Evolutionary conservation across 2,329 filamentous ascomycete species (phyloP).

Genomic region (Trichoderma lentiforme): DNA sequence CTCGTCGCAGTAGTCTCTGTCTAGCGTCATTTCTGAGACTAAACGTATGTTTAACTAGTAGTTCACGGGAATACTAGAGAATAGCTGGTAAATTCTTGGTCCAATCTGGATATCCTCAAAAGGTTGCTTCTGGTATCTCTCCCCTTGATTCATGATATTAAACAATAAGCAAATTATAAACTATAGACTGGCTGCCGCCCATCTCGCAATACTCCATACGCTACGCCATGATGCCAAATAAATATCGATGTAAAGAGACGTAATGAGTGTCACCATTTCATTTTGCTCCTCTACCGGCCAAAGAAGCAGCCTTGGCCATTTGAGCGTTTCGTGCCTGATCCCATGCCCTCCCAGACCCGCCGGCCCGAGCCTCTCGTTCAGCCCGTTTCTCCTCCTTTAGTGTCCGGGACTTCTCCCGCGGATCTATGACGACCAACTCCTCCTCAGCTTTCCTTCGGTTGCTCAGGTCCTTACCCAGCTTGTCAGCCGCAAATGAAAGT

Average conservation of each 20-base stretch:
- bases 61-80: not conserved
- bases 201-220: not conserved
- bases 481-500: constrained; percentile 83
- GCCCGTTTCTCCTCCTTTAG: constrained; percentile 63
- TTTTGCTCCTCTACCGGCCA: constrained; percentile 56
- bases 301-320: constrained; percentile 49
- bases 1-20: not conserved
- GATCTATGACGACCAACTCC: constrained; percentile 89
- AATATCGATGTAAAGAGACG: not conserved
- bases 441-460: constrained; percentile 92
- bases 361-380: constrained; percentile 52
- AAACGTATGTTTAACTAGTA: not conserved
- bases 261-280: constrained; percentile 30
- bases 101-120: not conserved
- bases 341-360: constrained; percentile 56
- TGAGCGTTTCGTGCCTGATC: constrained; percentile 57
- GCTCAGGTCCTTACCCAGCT: constrained; percentile 83
- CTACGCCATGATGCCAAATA: not conserved
- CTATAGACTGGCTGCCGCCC: not conserved
- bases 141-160: not conserved
- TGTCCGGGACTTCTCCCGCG: constrained; percentile 73
- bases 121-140: not conserved
- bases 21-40: not conserved
- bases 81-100: not conserved
- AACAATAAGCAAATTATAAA: not conserved